phyloP scores from a whole-genome alignment of 768 basidiomycete genomes.

The Lactarius sp. region DNA sequence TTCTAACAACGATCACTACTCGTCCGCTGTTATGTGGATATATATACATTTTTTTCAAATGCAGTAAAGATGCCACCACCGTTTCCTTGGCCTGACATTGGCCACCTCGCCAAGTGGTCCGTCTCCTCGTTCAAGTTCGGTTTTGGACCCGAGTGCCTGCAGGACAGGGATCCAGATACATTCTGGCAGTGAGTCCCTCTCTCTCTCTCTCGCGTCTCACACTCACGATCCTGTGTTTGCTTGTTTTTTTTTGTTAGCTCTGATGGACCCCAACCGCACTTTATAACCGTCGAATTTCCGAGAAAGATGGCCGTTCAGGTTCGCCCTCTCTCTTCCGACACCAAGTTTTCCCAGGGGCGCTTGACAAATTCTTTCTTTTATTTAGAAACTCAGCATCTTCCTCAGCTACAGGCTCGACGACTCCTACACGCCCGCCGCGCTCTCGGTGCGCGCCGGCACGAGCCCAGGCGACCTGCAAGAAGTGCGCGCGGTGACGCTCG shows the following conservation, averaged over 20 bases:
- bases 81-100: constrained; percentile 79
- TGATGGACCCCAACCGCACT: constrained; percentile 96
- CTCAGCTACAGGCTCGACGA: constrained; percentile 84
- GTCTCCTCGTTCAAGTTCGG: constrained; percentile 97
- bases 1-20: no score
- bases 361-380: neutral
- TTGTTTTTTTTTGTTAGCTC: constrained; percentile 44
- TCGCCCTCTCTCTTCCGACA: neutral
- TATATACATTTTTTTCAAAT: neutral
- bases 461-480: constrained; percentile 90
- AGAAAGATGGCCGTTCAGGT: constrained; percentile 87
- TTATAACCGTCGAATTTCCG: constrained; percentile 90
- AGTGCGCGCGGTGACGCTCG: constrained; percentile 75
- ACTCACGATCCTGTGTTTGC: constrained; percentile 5
- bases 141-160: constrained; percentile 88
- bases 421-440: constrained; percentile 92
- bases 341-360: neutral
- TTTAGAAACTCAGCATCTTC: constrained; percentile 80
- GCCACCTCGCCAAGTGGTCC: constrained; percentile 86
- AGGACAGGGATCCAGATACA: constrained; percentile 83
- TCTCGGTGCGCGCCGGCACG: constrained; percentile 89
- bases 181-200: constrained; percentile 86
- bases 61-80: constrained; percentile 42
- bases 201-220: neutral
- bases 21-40: no score